These are phyloP conservation scores for Bruguiera parviflora DNA, from an alignment of 345 rosid genomes.

Conservation along the genomic window DNA sequence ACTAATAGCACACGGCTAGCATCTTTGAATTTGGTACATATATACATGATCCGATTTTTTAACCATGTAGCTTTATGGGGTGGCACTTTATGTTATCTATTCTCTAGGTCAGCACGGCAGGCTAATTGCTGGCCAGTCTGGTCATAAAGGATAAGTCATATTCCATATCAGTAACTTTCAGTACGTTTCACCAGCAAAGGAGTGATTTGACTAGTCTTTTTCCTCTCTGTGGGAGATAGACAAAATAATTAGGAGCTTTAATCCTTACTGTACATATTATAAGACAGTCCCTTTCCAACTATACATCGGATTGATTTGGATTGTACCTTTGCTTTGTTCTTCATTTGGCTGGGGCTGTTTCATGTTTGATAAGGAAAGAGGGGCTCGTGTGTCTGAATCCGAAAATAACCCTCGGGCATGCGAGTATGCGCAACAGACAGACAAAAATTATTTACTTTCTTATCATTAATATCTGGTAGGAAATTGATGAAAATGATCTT, in stretches of 20 bases:
- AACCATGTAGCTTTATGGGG: background rate
- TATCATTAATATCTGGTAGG: too few relatives aligned
- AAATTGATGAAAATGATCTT: too few relatives aligned
- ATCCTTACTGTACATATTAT: too few relatives aligned
- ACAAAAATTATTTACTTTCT: background rate
- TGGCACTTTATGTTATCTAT: background rate
- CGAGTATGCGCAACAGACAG: background rate
- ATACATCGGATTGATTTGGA: too few relatives aligned
- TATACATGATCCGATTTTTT: background rate
- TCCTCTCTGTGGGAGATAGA: background rate
- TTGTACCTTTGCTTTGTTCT: too few relatives aligned
- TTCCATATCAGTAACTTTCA: background rate
- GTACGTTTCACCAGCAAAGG: background rate
- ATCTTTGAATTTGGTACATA: conserved; percentile 31
- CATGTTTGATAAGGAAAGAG: too few relatives aligned
- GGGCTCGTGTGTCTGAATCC: too few relatives aligned
- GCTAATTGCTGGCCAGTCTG: background rate
- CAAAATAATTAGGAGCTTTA: too few relatives aligned
- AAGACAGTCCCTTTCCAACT: too few relatives aligned
- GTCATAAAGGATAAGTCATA: background rate
- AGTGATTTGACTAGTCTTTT: background rate
- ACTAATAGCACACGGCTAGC: conserved; percentile 36
- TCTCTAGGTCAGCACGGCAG: background rate
- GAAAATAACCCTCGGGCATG: too few relatives aligned
- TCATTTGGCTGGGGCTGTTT: too few relatives aligned